A percentile compares a stretch with the other conserved stretches of the same genome.
These are phyloP conservation scores for Osmozyma mogii DNA, from an alignment of 805 yeast genomes.

Conservation along the genomic window DNA sequence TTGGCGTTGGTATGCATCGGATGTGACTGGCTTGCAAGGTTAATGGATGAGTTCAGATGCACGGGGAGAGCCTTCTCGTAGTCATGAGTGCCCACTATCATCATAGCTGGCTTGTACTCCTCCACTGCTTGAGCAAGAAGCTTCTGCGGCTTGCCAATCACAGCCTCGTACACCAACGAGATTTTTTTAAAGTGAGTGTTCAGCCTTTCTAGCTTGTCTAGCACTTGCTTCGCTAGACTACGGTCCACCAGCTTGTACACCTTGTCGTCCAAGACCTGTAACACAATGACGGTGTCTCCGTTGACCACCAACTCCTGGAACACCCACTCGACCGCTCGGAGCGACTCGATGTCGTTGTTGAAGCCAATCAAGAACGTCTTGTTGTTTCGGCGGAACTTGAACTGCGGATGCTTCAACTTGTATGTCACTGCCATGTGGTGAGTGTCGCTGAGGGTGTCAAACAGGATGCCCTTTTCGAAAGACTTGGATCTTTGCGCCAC, in stretches of 20 bases:
- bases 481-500: conserved; percentile 7
- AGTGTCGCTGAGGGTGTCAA: conserved; percentile 28
- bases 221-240: conserved; percentile 17
- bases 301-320: conserved; percentile 35
- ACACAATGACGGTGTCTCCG: conserved; percentile 36
- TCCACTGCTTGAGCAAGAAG: conserved; percentile 30
- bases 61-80: conserved; percentile 13
- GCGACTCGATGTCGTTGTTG: conserved; percentile 29
- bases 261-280: conserved; percentile 36
- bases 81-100: conserved; percentile 37
- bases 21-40: conserved; percentile 5
- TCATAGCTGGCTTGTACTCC: conserved; percentile 38
- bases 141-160: conserved; percentile 34
- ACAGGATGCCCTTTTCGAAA: conserved; percentile 33
- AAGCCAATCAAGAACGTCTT: conserved; percentile 35
- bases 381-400: conserved; percentile 36
- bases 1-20: conserved; percentile 4
- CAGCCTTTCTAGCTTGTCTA: conserved; percentile 25
- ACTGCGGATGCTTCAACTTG: conserved; percentile 35
- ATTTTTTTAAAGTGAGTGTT: conserved; percentile 30
- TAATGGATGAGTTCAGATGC: conserved; percentile 1
- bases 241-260: conserved; percentile 20
- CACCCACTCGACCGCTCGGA: conserved; percentile 36
- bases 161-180: conserved; percentile 33
- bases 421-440: conserved; percentile 29